A percentile compares a stretch with the other conserved stretches of the same genome.
Evolutionary conservation across 805 yeast genomes (phyloP).

Genomic region (Scheffersomyces coipomensis): DNA sequence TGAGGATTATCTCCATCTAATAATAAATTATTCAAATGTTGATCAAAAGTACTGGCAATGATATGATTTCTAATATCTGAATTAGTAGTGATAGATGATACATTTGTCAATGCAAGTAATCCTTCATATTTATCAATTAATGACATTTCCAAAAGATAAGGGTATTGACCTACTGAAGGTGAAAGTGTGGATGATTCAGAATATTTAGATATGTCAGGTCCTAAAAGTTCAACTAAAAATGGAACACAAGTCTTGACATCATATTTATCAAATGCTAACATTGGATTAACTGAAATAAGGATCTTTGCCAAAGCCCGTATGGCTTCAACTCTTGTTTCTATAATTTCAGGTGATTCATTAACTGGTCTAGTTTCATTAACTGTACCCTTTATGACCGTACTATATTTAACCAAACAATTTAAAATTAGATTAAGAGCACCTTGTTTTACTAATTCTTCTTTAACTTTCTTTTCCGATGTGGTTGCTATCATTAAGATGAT

Average conservation of each 20-base stretch:
- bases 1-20: conserved; percentile 34
- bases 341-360: conserved; percentile 7
- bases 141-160: conserved; percentile 27
- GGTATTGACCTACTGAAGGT: not conserved
- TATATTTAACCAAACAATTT: conserved; percentile 33
- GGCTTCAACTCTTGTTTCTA: conserved; percentile 28
- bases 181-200: conserved; percentile 4
- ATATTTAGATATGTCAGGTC: conserved; percentile 27
- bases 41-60: conserved; percentile 47
- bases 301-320: conserved; percentile 45
- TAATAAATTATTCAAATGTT: conserved; percentile 41
- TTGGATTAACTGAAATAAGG: conserved; percentile 44
- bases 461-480: conserved; percentile 19
- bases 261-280: conserved; percentile 36
- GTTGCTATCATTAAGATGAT: conserved; percentile 35
- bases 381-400: conserved; percentile 19
- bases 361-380: conserved; percentile 18
- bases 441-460: conserved; percentile 42
- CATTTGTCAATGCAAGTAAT: conserved; percentile 65
- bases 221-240: conserved; percentile 47
- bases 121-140: conserved; percentile 51
- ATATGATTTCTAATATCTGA: conserved; percentile 37
- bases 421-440: conserved; percentile 43
- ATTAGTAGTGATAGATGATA: conserved; percentile 48
- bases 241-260: conserved; percentile 45